A percentile compares a stretch with the other conserved stretches of the same genome.
Evolutionary conservation across 2,329 filamentous ascomycete genomes (phyloP).

Genomic region (Zasmidium angulare): DNA sequence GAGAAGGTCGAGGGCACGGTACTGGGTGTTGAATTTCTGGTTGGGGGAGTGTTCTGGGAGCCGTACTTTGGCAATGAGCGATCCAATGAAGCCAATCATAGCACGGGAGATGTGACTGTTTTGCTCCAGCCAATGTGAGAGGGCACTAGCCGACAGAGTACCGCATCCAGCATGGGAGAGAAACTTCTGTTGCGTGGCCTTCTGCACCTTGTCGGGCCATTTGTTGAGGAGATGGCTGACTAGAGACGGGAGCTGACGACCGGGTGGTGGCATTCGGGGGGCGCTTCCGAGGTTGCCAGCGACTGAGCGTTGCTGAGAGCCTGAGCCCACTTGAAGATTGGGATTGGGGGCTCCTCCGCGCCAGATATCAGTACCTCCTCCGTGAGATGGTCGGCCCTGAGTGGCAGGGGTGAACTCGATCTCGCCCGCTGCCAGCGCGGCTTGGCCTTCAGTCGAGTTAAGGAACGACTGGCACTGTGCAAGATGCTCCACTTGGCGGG

Average conservation of each 20-base stretch:
- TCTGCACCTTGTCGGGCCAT: conserved; percentile 48
- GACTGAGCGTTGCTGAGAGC: conserved; percentile 9
- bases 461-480: conserved; percentile 47
- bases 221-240: conserved; percentile 58
- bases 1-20: conserved; percentile 61
- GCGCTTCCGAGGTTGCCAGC: conserved; percentile 11
- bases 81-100: conserved; percentile 66
- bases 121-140: conserved; percentile 69
- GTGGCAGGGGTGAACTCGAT: conserved; percentile 22
- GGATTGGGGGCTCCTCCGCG: conserved; percentile 50
- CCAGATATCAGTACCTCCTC: conserved; percentile 38
- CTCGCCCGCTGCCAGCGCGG: conserved; percentile 31
- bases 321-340: conserved; percentile 45
- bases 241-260: conserved; percentile 46
- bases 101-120: conserved; percentile 70
- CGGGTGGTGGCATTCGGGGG: conserved; percentile 17
- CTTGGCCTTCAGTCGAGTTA: conserved; percentile 45
- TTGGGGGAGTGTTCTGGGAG: conserved; percentile 49
- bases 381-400: conserved; percentile 14
- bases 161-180: conserved; percentile 65
- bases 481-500: conserved; percentile 52
- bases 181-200: conserved; percentile 66
- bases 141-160: conserved; percentile 53
- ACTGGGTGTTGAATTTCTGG: conserved; percentile 50
- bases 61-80: conserved; percentile 62